These are phyloP conservation scores for Ogataea populi-albae DNA, from an alignment of 805 yeast genomes.

Conservation along the genomic window DNA sequence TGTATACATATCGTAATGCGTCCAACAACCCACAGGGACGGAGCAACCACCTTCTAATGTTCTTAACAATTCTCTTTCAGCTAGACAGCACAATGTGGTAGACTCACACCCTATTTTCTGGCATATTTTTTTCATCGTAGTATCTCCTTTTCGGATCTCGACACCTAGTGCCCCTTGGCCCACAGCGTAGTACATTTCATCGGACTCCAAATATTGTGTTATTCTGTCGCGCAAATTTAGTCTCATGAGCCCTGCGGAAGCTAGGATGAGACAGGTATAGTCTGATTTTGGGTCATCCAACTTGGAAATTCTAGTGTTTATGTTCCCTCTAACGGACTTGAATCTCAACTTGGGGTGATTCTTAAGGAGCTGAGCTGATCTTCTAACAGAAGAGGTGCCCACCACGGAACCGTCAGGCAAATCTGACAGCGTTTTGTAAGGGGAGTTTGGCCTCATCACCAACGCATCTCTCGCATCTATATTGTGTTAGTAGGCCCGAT, in stretches of 20 bases:
- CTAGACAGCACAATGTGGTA: constrained; percentile 72
- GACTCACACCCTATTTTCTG: constrained; percentile 60
- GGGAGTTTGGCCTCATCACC: constrained; percentile 64
- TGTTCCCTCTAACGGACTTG: constrained; percentile 82
- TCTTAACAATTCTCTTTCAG: constrained; percentile 86
- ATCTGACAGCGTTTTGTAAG: constrained; percentile 63
- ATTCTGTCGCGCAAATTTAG: constrained; percentile 72
- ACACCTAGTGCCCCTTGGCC: constrained; percentile 99
- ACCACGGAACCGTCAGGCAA: constrained; percentile 83
- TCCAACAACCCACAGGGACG: constrained; percentile 90
- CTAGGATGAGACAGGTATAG: constrained; percentile 70
- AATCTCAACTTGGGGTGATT: constrained; percentile 73
- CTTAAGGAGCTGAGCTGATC: constrained; percentile 86
- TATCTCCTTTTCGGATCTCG: constrained; percentile 76
- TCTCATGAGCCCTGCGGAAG: constrained; percentile 88
- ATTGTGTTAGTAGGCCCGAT: constrained; percentile 11
- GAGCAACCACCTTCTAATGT: constrained; percentile 96
- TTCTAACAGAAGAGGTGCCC: constrained; percentile 91
- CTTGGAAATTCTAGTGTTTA: constrained; percentile 76
- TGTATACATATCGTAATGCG: constrained; percentile 43
- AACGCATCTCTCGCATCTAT: constrained; percentile 89
- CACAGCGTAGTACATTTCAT: constrained; percentile 91
- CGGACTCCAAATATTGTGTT: constrained; percentile 63
- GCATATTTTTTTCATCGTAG: constrained; percentile 55
- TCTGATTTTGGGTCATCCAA: constrained; percentile 68